These are phyloP conservation scores for Trypanosoma caninum DNA, from an alignment of 208 protist species.

Conservation along the genomic window DNA sequence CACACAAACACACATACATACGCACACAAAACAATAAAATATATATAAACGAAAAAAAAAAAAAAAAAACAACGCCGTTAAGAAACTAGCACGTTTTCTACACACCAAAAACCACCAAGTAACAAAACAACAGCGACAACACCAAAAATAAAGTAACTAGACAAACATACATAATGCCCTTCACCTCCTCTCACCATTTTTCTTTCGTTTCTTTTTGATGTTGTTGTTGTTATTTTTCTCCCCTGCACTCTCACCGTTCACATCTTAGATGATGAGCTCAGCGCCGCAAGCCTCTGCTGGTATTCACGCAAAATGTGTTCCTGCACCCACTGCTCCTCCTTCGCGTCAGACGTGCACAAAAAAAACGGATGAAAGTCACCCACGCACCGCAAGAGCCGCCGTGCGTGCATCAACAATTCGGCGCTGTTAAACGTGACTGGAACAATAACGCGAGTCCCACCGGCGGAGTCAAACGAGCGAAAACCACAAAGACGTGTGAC, in stretches of 20 bases:
- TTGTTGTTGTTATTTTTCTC: slow-evolving; percentile 6
- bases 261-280: slow-evolving; percentile 8
- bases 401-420: neutral
- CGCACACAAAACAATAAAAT: slow-evolving; percentile 8
- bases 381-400: neutral
- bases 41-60: too few relatives aligned
- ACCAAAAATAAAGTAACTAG: slow-evolving; percentile 4
- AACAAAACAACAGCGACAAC: slow-evolving; percentile 14
- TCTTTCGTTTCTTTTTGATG: neutral
- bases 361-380: neutral
- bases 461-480: neutral
- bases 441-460: slow-evolving; percentile 7
- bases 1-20: neutral
- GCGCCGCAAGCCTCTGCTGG: neutral
- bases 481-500: neutral
- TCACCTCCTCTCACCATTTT: neutral
- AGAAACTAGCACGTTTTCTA: too few relatives aligned
- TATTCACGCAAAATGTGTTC: slow-evolving; percentile 7
- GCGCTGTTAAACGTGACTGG: neutral
- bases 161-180: neutral
- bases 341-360: neutral
- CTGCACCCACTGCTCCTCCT: neutral
- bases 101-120: neutral
- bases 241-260: neutral
- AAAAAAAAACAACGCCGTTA: too few relatives aligned